Conservation (phyloP, 805 yeast genomes). For the Wickerhamiella australiensis region DNA sequence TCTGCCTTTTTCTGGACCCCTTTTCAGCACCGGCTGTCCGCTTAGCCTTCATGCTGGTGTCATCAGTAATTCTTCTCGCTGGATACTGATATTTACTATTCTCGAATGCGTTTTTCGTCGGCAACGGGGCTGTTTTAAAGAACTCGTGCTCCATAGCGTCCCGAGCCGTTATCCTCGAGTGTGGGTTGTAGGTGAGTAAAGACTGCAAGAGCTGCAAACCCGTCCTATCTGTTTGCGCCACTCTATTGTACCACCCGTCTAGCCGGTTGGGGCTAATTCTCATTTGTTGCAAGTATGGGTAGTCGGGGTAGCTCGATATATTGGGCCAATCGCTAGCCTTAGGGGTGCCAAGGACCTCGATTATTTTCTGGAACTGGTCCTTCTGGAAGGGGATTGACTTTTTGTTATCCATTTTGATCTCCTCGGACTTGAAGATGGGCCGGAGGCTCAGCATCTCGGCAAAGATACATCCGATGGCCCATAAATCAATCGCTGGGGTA, state of each 20-base stretch:
- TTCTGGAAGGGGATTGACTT: slow-evolving; percentile 89
- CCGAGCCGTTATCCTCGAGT: slow-evolving; percentile 62
- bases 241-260: slow-evolving; percentile 73
- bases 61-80: slow-evolving; percentile 48
- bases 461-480: slow-evolving; percentile 94
- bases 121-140: slow-evolving; percentile 59
- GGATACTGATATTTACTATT: slow-evolving; percentile 69
- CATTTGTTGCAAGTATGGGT: slow-evolving; percentile 45
- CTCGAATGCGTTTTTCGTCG: slow-evolving; percentile 67
- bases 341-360: slow-evolving; percentile 92
- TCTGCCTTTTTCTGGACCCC: slow-evolving; percentile 8
- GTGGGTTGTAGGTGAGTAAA: slow-evolving; percentile 74
- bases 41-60: slow-evolving; percentile 16
- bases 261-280: slow-evolving; percentile 56
- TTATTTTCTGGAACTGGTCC: slow-evolving; percentile 78
- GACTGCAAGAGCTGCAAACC: slow-evolving; percentile 55
- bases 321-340: slow-evolving; percentile 65
- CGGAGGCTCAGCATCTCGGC: slow-evolving; percentile 81
- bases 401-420: slow-evolving; percentile 87
- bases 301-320: slow-evolving; percentile 74
- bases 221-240: slow-evolving; percentile 59
- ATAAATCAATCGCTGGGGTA: slow-evolving; percentile 80
- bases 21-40: background rate
- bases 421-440: slow-evolving; percentile 96
- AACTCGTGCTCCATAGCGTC: slow-evolving; percentile 66